Evolutionary conservation across 345 rosid genomes (phyloP).

Genomic region (Eucalyptus lansdowneana): DNA sequence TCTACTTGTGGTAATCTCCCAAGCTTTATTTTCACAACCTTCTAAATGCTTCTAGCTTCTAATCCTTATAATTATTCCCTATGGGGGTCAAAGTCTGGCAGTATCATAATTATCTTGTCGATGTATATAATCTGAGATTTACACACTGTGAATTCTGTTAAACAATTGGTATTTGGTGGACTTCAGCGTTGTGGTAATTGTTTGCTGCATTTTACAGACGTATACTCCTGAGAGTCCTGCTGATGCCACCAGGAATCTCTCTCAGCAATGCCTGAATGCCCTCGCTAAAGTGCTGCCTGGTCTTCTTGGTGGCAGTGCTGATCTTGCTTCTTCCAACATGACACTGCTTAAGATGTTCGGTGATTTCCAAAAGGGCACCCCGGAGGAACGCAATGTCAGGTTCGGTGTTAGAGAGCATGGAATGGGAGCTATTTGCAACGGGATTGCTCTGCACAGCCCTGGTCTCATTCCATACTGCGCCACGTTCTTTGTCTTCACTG

Average conservation of each 20-base stretch:
- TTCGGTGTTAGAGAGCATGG: conserved; percentile 98
- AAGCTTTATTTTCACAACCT: background rate
- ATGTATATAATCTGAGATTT: background rate
- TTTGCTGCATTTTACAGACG: conserved; percentile 31
- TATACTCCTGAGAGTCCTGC: conserved; percentile 85
- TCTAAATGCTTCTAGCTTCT: background rate
- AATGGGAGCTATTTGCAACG: conserved; percentile 96
- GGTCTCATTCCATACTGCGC: conserved; percentile 96
- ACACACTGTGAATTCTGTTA: background rate
- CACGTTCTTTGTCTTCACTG: conserved; percentile 99
- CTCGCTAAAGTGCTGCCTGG: conserved; percentile 78
- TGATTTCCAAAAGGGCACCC: conserved; percentile 84
- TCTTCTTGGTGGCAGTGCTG: conserved; percentile 96
- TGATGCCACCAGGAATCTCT: conserved; percentile 91
- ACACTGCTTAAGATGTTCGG: conserved; percentile 83
- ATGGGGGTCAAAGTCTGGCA: background rate
- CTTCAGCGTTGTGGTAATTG: background rate
- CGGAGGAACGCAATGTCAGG: conserved; percentile 82
- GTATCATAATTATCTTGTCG: background rate
- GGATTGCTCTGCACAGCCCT: conserved; percentile 85
- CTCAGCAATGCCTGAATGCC: conserved; percentile 84
- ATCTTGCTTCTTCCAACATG: conserved; percentile 98
- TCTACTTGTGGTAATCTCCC: background rate
- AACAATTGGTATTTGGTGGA: background rate
- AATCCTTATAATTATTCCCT: background rate